Evolutionary conservation across 106 monocot genomes (phyloP).

Genomic region (Hemerocallis citrina): DNA sequence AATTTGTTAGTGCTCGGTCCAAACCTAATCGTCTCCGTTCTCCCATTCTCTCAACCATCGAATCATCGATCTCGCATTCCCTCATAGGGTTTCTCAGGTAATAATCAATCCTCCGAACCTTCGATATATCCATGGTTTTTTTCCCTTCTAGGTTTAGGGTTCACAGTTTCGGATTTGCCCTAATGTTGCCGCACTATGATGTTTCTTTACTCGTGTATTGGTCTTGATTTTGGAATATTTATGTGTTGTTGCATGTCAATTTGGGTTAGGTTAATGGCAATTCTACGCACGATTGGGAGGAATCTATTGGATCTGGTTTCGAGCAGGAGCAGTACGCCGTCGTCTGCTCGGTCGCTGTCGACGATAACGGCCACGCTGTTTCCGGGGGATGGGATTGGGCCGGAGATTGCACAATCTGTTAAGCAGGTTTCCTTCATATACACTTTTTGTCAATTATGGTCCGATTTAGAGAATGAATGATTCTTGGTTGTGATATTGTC

Average conservation of each 20-base stretch:
- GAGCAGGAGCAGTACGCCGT: conserved; percentile 1
- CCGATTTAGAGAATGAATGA: no score
- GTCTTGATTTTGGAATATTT: not conserved
- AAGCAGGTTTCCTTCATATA: conserved; percentile 57
- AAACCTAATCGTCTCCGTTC: no score
- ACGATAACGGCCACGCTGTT: conserved; percentile 63
- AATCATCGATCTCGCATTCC: no score
- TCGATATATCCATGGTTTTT: not conserved
- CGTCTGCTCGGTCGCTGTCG: not conserved
- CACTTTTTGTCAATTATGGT: no score
- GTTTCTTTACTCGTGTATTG: not conserved
- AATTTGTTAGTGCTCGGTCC: no score
- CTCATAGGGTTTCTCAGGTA: not conserved
- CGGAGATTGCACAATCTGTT: conserved; percentile 78
- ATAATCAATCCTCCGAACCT: no score
- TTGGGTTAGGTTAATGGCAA: conserved; percentile 12
- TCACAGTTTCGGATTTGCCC: not conserved
- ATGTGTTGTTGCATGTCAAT: no score
- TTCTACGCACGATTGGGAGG: conserved; percentile 18
- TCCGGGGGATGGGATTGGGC: conserved; percentile 87
- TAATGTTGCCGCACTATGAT: not conserved
- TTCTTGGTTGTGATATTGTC: no score
- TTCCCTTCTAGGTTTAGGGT: not conserved
- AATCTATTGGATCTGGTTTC: conserved; percentile 10
- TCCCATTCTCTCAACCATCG: no score